Percentiles rank a stretch among this genome's conserved stretches.
Conservation (phyloP, 257 asterid genomes). For the Ilex asprella region DNA sequence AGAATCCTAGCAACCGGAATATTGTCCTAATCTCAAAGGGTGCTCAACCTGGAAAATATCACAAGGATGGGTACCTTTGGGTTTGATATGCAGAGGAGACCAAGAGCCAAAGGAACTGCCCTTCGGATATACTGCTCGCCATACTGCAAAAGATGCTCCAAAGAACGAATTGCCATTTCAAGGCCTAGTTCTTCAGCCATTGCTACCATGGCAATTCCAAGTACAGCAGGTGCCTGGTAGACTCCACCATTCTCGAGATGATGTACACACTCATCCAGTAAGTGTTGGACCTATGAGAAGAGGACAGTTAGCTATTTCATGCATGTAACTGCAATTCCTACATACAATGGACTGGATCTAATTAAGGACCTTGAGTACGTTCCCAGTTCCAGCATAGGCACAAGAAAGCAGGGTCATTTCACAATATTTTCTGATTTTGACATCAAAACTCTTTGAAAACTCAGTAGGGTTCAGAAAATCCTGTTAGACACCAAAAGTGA, state of each 20-base stretch:
- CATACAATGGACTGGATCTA: slow-evolving; percentile 5
- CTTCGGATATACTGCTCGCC: slow-evolving; percentile 85
- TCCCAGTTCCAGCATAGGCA: slow-evolving; percentile 98
- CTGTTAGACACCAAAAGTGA: slow-evolving; percentile 28
- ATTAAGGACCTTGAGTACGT: slow-evolving; percentile 71
- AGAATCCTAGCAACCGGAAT: background rate
- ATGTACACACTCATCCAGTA: slow-evolving; percentile 84
- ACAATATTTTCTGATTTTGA: slow-evolving; percentile 72
- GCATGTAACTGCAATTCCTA: background rate
- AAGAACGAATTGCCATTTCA: slow-evolving; percentile 93
- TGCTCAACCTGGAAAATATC: background rate
- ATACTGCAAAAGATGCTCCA: slow-evolving; percentile 90
- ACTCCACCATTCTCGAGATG: slow-evolving; percentile 84
- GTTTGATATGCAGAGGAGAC: slow-evolving; percentile 88
- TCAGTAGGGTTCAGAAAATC: slow-evolving; percentile 82
- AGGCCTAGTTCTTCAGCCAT: slow-evolving; percentile 95
- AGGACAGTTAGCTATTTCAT: slow-evolving; percentile 15
- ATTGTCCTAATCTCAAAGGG: background rate
- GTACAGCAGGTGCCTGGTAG: slow-evolving; percentile 88
- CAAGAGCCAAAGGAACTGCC: slow-evolving; percentile 91
- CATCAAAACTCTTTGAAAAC: slow-evolving; percentile 77
- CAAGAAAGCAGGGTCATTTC: slow-evolving; percentile 90
- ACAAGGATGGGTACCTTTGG: slow-evolving; percentile 55
- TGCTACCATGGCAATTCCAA: slow-evolving; percentile 97
- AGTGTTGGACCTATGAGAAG: slow-evolving; percentile 78